These are phyloP conservation scores for Suaeda aralocaspica DNA, from an alignment of 148 eudicot species.

Conservation along the genomic window DNA sequence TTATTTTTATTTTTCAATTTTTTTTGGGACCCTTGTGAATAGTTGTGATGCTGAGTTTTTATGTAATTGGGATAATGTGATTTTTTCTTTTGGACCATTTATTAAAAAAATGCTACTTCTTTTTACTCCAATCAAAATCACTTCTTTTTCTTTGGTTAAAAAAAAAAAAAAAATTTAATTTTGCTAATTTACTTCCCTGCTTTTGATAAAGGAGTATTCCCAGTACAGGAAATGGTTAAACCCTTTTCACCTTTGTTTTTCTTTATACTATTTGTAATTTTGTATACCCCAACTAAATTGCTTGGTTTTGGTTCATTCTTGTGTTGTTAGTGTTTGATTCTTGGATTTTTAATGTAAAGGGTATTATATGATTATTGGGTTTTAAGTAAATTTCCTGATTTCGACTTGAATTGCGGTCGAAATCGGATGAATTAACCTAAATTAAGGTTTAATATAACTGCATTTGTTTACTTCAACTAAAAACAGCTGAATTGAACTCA, in stretches of 20 bases:
- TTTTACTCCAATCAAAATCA: conserved; percentile 4
- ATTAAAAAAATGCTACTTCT: background rate
- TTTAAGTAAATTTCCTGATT: background rate
- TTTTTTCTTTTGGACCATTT: conserved; percentile 19
- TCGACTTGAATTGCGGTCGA: background rate
- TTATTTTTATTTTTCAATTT: background rate
- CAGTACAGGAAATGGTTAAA: background rate
- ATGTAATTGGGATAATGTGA: background rate
- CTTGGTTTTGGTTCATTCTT: background rate
- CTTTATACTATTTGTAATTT: background rate
- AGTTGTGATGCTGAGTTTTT: conserved; percentile 5
- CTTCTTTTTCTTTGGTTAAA: background rate
- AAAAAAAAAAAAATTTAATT: background rate
- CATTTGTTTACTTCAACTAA: background rate
- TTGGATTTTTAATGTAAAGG: background rate
- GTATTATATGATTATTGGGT: background rate
- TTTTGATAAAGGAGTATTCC: background rate
- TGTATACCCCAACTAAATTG: background rate
- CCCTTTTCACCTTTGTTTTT: background rate
- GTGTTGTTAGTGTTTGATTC: background rate
- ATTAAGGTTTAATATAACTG: background rate
- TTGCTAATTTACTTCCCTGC: background rate
- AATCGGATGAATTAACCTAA: background rate
- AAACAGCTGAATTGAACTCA: background rate
- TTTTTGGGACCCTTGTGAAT: background rate